phyloP scores from a whole-genome alignment of 1,284 basidiomycete species.

The Pholiota adiposa region DNA sequence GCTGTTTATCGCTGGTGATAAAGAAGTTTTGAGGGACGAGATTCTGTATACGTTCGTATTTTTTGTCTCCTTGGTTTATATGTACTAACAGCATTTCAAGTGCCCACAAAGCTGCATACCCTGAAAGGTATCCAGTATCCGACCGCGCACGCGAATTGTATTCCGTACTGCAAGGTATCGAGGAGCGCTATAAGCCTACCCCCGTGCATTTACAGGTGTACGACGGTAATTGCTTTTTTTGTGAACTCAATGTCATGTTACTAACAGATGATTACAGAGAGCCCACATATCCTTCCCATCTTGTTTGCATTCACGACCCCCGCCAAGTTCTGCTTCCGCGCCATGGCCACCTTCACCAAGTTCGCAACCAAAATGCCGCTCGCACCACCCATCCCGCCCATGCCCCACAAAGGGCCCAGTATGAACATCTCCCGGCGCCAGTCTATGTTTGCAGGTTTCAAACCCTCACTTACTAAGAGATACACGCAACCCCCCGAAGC shows the following conservation, averaged over 20 bases:
- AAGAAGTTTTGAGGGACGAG: conserved; percentile 93
- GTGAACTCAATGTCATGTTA: neutral
- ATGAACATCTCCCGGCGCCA: conserved; percentile 18
- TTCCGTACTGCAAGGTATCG: conserved; percentile 69
- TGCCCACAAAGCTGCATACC: conserved; percentile 92
- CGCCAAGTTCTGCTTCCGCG: conserved; percentile 78
- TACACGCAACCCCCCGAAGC: neutral
- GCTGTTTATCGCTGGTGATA: conserved; percentile 85
- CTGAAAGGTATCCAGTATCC: conserved; percentile 71
- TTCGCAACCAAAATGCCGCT: conserved; percentile 57
- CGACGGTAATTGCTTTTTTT: conserved; percentile 52
- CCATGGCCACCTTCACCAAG: conserved; percentile 70
- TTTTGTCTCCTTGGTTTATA: neutral
- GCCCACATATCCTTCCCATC: conserved; percentile 77
- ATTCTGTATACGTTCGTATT: conserved; percentile 80
- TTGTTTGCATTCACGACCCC: conserved; percentile 86
- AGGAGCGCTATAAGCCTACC: conserved; percentile 68
- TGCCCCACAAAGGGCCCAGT: neutral
- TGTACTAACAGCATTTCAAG: conserved; percentile 42
- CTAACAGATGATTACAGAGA: conserved; percentile 47
- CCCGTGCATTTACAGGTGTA: conserved; percentile 92
- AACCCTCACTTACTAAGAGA: conserved; percentile 1
- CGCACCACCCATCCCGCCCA: neutral
- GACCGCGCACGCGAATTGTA: conserved; percentile 66
- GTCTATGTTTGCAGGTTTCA: conserved; percentile 20